Evolutionary conservation across 129 eudicot genomes (phyloP).

Genomic region (Ambrosia artemisiifolia): DNA sequence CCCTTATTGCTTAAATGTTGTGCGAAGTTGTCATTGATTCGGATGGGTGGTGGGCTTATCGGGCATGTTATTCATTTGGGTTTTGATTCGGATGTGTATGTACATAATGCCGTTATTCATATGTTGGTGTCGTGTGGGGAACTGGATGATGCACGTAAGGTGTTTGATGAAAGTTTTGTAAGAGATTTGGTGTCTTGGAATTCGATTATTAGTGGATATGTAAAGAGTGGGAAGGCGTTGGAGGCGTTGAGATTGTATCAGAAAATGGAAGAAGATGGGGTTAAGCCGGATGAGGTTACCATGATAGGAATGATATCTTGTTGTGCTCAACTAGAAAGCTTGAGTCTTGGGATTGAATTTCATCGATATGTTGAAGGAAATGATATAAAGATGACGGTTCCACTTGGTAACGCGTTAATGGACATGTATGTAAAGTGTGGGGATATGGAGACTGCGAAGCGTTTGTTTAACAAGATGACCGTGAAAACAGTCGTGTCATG

Average conservation of each 20-base stretch:
- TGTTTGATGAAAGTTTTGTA: slow-evolving; percentile 53
- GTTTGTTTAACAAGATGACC: slow-evolving; percentile 47
- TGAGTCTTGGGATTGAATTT: slow-evolving; percentile 49
- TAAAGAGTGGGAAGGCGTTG: slow-evolving; percentile 34
- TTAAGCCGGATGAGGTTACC: slow-evolving; percentile 65
- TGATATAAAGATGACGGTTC: slow-evolving; percentile 37
- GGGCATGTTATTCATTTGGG: slow-evolving; percentile 59
- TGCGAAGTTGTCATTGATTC: slow-evolving; percentile 28
- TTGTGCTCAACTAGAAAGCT: slow-evolving; percentile 53
- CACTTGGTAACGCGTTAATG: slow-evolving; percentile 53
- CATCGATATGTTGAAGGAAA: slow-evolving; percentile 35
- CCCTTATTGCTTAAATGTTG: slow-evolving; percentile 71
- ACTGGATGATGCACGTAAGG: slow-evolving; percentile 42
- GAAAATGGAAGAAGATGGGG: slow-evolving; percentile 42
- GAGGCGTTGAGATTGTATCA: slow-evolving; percentile 44
- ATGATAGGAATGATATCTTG: slow-evolving; percentile 68
- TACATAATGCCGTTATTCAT: slow-evolving; percentile 59
- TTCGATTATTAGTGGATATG: slow-evolving; percentile 55
- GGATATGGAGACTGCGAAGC: slow-evolving; percentile 40
- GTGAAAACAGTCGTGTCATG: slow-evolving; percentile 59
- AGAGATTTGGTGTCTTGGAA: slow-evolving; percentile 73
- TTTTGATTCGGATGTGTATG: slow-evolving; percentile 45
- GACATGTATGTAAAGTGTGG: slow-evolving; percentile 79
- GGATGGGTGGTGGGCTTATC: slow-evolving; percentile 43
- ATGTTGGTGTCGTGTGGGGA: slow-evolving; percentile 56